These are phyloP conservation scores for Chrysoporthe deuterocubensis DNA, from an alignment of 2,329 filamentous ascomycete species.

Conservation along the genomic window DNA sequence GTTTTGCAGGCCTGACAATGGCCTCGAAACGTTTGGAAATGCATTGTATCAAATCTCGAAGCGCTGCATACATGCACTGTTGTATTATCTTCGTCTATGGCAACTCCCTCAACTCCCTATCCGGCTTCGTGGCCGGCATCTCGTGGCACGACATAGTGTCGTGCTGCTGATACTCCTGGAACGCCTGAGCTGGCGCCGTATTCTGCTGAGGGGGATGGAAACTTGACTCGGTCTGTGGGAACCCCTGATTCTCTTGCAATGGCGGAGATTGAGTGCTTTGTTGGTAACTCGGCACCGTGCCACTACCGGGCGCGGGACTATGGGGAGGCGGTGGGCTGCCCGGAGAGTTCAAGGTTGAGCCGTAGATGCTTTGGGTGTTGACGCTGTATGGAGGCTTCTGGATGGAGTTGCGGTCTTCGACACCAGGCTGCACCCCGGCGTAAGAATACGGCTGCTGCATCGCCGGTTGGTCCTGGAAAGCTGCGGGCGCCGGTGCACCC, in stretches of 20 bases:
- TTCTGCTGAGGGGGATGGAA: slow-evolving; percentile 18
- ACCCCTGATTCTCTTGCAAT: neutral
- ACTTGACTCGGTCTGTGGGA: slow-evolving; percentile 16
- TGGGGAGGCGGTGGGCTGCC: slow-evolving; percentile 32
- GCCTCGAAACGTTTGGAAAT: neutral
- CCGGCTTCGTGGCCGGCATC: slow-evolving; percentile 37
- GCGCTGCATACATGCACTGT: neutral
- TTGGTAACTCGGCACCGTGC: slow-evolving; percentile 13
- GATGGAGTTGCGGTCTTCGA: slow-evolving; percentile 18
- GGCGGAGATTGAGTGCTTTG: slow-evolving; percentile 14
- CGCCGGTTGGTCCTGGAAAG: slow-evolving; percentile 1
- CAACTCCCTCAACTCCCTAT: slow-evolving; percentile 41
- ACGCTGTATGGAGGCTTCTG: slow-evolving; percentile 22
- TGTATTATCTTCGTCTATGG: slow-evolving; percentile 19
- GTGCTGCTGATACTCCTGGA: slow-evolving; percentile 21
- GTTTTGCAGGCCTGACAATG: neutral
- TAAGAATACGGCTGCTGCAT: slow-evolving; percentile 17
- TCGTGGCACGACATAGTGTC: slow-evolving; percentile 33
- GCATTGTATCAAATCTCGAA: neutral
- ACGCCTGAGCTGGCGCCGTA: neutral
- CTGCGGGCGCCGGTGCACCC: slow-evolving; percentile 1
- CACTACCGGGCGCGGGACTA: slow-evolving; percentile 4
- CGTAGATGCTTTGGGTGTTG: slow-evolving; percentile 24
- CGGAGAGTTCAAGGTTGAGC: slow-evolving; percentile 23
- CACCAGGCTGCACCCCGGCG: neutral